Conservation (phyloP, 345 rosid species). For the Eucalyptus dawsonii region DNA sequence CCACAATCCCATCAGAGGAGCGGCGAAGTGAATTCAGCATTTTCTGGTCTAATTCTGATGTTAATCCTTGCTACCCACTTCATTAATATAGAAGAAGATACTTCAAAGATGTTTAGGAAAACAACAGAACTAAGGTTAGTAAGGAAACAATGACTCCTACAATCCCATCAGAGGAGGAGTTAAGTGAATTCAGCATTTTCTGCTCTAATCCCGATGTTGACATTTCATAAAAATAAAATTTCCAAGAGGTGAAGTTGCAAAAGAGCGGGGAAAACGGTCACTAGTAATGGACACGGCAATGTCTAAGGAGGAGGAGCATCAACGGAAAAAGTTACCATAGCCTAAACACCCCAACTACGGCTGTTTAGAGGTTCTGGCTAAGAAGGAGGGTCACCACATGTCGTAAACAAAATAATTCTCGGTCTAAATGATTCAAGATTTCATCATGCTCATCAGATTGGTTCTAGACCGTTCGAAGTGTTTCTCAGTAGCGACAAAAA, state of each 20-base stretch:
- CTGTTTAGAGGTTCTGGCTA: not conserved
- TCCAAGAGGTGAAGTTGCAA: not conserved
- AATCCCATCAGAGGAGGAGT: not conserved
- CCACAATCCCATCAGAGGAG: not conserved
- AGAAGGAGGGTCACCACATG: not conserved
- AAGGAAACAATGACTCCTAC: not conserved
- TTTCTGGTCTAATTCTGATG: not conserved
- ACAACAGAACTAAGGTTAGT: not conserved
- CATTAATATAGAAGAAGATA: not conserved
- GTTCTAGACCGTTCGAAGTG: not conserved
- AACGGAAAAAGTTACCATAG: not conserved
- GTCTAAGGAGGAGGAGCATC: not conserved
- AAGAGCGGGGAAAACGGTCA: not conserved
- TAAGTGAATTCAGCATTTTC: not conserved
- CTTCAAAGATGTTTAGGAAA: not conserved
- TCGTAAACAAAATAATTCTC: not conserved
- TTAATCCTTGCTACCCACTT: not conserved
- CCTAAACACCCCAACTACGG: not conserved
- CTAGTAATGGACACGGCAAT: not conserved
- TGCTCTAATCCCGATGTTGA: not conserved
- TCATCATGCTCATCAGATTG: not conserved
- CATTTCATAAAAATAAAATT: not conserved
- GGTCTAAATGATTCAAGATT: not conserved
- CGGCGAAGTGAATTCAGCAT: not conserved
- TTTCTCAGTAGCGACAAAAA: not conserved